A percentile compares a stretch with the other conserved stretches of the same genome.
phyloP scores from a whole-genome alignment of 2,329 filamentous ascomycete species.

The Pyrenochaeta sp. region DNA sequence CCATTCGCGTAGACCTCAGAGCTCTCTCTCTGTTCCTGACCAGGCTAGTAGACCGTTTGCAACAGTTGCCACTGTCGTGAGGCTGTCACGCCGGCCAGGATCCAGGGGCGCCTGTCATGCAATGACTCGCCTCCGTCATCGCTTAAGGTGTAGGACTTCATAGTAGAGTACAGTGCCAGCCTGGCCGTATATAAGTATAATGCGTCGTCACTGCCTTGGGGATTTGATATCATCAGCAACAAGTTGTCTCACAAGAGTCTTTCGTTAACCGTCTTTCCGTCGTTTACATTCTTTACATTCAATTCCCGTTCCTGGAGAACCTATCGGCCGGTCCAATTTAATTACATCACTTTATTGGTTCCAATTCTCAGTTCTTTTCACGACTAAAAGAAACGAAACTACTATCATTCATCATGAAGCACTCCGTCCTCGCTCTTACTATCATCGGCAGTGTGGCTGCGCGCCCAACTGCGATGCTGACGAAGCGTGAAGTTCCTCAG shows the following conservation, averaged over 20 bases:
- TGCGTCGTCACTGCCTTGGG: slow-evolving; percentile 21
- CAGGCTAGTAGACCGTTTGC: slow-evolving; percentile 10
- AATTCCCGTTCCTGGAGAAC: slow-evolving; percentile 50
- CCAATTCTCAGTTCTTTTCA: slow-evolving; percentile 1
- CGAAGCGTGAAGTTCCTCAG: slow-evolving; percentile 63
- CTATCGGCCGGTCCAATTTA: slow-evolving; percentile 46
- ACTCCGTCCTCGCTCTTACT: slow-evolving; percentile 39
- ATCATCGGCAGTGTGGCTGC: slow-evolving; percentile 41
- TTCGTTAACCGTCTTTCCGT: slow-evolving; percentile 34
- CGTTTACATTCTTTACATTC: slow-evolving; percentile 32
- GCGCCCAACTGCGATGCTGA: slow-evolving; percentile 30
- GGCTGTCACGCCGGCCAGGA: slow-evolving; percentile 15
- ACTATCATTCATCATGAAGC: slow-evolving; percentile 41
- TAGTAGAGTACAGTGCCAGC: slow-evolving; percentile 7
- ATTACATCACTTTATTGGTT: slow-evolving; percentile 15
- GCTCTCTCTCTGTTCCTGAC: slow-evolving; percentile 2
- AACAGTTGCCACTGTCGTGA: slow-evolving; percentile 9
- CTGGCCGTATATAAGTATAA: slow-evolving; percentile 40
- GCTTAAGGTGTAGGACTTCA: slow-evolving; percentile 18
- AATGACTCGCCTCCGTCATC: slow-evolving; percentile 11
- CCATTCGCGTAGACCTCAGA: not conserved
- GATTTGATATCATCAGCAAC: slow-evolving; percentile 23
- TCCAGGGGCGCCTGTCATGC: slow-evolving; percentile 39
- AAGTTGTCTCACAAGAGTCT: slow-evolving; percentile 30
- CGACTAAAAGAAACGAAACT: slow-evolving; percentile 9